Conservation (phyloP, 305 asterid genomes). For the Fraxinus baroniana region DNA sequence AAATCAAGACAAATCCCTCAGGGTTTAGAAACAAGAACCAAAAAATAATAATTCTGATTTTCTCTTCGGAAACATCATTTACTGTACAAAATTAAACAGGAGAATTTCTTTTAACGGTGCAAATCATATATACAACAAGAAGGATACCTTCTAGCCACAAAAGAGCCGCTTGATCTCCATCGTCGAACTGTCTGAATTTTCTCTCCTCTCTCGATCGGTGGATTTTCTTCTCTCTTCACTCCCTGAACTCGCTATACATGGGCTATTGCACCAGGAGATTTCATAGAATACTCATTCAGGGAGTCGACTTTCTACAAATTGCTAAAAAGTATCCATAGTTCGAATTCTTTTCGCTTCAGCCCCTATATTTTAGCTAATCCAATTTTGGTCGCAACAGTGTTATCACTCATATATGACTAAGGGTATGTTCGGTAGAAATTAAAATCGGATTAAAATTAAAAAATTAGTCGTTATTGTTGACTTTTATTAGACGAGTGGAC, state of each 20-base stretch:
- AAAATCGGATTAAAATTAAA: no score
- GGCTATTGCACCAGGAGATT: neutral
- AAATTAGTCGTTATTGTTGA: no score
- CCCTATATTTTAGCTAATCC: no score
- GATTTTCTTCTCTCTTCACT: neutral
- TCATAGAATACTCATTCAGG: no score
- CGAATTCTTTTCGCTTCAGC: no score
- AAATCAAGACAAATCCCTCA: neutral
- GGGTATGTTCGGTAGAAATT: no score
- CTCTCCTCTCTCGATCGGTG: neutral
- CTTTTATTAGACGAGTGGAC: no score
- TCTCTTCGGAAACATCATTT: neutral
- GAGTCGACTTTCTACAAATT: no score
- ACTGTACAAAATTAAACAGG: neutral
- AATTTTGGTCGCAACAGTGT: no score
- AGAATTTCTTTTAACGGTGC: neutral
- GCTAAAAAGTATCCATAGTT: no score
- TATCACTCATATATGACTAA: no score
- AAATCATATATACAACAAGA: neutral
- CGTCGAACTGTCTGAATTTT: neutral
- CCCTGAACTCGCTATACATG: neutral
- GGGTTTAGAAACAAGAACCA: neutral
- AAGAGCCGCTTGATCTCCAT: neutral
- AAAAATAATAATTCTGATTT: neutral
- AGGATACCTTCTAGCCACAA: no score